Evolutionary conservation across 1,284 basidiomycete species (phyloP).

Genomic region (Stereum hirsutum): DNA sequence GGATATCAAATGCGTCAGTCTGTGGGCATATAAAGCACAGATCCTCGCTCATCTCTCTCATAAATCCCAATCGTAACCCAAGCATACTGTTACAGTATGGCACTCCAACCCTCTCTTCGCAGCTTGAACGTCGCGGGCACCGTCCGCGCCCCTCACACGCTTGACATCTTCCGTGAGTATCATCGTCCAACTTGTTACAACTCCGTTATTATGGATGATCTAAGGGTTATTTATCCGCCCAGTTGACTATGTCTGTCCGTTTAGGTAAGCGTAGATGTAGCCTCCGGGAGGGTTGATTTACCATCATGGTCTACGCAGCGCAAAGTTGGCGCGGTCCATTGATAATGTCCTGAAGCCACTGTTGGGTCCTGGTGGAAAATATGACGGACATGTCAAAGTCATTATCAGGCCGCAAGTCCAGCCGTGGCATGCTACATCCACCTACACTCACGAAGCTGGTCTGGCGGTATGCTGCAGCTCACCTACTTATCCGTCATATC

Average conservation of each 20-base stretch:
- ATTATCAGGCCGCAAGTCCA: slow-evolving; percentile 80
- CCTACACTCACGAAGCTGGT: slow-evolving; percentile 74
- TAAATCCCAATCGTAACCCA: no score
- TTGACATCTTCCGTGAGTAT: slow-evolving; percentile 72
- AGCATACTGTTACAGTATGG: slow-evolving; percentile 61
- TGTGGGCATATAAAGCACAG: no score
- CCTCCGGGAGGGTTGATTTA: neutral
- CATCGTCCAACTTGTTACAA: neutral
- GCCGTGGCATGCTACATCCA: slow-evolving; percentile 74
- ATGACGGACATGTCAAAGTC: slow-evolving; percentile 71
- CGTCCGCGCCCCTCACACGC: slow-evolving; percentile 64
- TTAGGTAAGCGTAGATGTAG: slow-evolving; percentile 34
- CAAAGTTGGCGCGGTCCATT: slow-evolving; percentile 53
- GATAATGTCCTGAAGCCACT: slow-evolving; percentile 52
- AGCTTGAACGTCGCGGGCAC: slow-evolving; percentile 67
- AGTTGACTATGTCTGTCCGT: slow-evolving; percentile 90
- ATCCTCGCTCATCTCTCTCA: no score
- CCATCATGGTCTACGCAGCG: slow-evolving; percentile 24
- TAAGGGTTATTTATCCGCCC: neutral
- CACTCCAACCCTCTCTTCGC: slow-evolving; percentile 71
- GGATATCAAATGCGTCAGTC: no score
- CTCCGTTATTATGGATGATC: neutral
- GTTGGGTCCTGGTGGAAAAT: slow-evolving; percentile 53
- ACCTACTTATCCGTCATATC: neutral
- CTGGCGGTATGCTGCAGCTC: slow-evolving; percentile 49